Evolutionary conservation across 2,329 filamentous ascomycete genomes (phyloP).

Genomic region (Exutisphaerella laricina): DNA sequence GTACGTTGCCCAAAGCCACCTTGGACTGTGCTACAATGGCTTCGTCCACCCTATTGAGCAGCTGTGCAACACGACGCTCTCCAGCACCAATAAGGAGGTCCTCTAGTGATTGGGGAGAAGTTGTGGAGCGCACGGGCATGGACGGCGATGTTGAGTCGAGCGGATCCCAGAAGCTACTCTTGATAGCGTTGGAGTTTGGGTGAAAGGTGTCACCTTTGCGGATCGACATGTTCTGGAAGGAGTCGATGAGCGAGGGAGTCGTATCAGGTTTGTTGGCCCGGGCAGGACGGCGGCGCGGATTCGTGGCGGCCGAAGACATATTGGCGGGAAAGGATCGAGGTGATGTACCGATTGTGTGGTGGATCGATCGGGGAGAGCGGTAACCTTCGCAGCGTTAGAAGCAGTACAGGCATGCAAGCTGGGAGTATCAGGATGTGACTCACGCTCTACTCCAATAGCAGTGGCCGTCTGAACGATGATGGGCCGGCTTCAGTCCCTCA

Average conservation of each 20-base stretch:
- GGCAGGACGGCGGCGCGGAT: slow-evolving; percentile 44
- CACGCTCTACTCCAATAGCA: slow-evolving; percentile 12
- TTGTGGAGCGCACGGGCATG: slow-evolving; percentile 45
- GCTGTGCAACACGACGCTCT: slow-evolving; percentile 40
- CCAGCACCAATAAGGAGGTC: slow-evolving; percentile 43
- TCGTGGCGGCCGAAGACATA: slow-evolving; percentile 32
- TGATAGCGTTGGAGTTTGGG: slow-evolving; percentile 40
- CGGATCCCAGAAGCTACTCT: slow-evolving; percentile 36
- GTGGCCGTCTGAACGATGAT: slow-evolving; percentile 2
- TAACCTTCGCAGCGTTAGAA: slow-evolving; percentile 15
- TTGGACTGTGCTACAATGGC: slow-evolving; percentile 36
- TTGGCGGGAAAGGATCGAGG: slow-evolving; percentile 20
- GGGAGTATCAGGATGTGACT: slow-evolving; percentile 11
- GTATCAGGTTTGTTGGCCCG: slow-evolving; percentile 32
- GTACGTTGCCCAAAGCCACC: slow-evolving; percentile 35
- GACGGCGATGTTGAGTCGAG: slow-evolving; percentile 31
- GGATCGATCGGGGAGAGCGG: slow-evolving; percentile 15
- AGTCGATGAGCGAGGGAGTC: slow-evolving; percentile 34
- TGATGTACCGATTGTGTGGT: slow-evolving; percentile 15
- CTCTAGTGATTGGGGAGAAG: slow-evolving; percentile 45
- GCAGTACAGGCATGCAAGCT: slow-evolving; percentile 8
- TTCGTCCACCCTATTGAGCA: slow-evolving; percentile 43
- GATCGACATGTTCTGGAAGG: slow-evolving; percentile 40
- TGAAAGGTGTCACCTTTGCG: slow-evolving; percentile 48
- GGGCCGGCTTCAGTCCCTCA: neutral